Conservation (phyloP, 192 early-diverging fungal species). For the Gigaspora rosea region DNA sequence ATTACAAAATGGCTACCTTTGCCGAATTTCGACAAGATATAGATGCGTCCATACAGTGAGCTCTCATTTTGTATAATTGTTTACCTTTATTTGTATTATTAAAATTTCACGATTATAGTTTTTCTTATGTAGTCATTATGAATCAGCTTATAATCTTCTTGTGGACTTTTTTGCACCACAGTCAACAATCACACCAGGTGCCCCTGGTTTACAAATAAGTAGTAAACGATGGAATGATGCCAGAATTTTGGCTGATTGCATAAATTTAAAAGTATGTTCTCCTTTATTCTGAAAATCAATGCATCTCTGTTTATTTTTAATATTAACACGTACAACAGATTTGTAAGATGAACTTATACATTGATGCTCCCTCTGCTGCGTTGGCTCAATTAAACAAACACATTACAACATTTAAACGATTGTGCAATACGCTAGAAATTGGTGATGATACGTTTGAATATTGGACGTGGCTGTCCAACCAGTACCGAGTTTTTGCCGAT, state of each 20-base stretch:
- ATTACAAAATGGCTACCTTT: conserved; percentile 72
- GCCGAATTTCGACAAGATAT: conserved; percentile 67
- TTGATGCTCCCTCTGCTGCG: conserved; percentile 67
- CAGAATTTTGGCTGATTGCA: conserved; percentile 66
- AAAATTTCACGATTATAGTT: background rate
- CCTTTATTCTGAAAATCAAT: background rate
- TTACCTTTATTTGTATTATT: background rate
- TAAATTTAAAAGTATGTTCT: conserved; percentile 69
- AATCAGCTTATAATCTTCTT: conserved; percentile 66
- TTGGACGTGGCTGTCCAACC: conserved; percentile 82
- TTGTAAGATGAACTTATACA: conserved; percentile 72
- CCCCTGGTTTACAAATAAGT: conserved; percentile 48
- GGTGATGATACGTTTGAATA: conserved; percentile 83
- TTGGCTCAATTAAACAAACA: conserved; percentile 73
- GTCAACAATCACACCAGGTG: conserved; percentile 47
- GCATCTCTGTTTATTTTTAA: background rate
- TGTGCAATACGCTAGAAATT: conserved; percentile 60
- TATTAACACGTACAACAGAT: conserved; percentile 52
- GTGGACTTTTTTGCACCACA: conserved; percentile 65
- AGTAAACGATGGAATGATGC: conserved; percentile 74
- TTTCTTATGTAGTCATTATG: conserved; percentile 57
- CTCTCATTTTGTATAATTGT: background rate
- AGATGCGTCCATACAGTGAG: conserved; percentile 51
- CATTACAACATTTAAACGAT: conserved; percentile 57
- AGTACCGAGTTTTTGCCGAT: conserved; percentile 83